Conservation (phyloP, 2,329 filamentous ascomycete species). For the Monilinia fructigena region DNA sequence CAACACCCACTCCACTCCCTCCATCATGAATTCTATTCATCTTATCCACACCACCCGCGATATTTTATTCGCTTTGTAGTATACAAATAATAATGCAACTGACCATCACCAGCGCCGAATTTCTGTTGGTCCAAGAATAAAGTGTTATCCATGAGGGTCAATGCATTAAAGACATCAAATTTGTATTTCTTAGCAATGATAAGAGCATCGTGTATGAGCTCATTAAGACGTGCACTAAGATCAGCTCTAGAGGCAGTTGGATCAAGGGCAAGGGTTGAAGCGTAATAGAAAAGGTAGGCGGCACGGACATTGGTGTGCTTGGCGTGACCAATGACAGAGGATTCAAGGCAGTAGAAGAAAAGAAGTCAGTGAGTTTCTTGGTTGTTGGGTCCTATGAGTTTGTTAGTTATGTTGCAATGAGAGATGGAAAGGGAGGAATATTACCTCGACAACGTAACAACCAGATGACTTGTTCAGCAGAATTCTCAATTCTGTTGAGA, state of each 20-base stretch:
- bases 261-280: conserved; percentile 72
- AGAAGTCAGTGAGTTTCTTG: conserved; percentile 89
- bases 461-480: conserved; percentile 83
- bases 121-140: conserved; percentile 92
- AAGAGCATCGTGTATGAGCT: conserved; percentile 78
- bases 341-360: conserved; percentile 94
- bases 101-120: conserved; percentile 91
- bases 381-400: conserved; percentile 54
- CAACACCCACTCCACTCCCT: conserved; percentile 84
- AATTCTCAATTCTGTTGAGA: conserved; percentile 64
- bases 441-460: conserved; percentile 84
- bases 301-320: conserved; percentile 80
- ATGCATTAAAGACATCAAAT: conserved; percentile 96
- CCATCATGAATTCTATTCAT: conserved; percentile 74
- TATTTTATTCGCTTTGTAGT: conserved; percentile 86
- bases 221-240: conserved; percentile 77
- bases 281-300: conserved; percentile 97
- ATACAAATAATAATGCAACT: conserved; percentile 95
- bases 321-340: conserved; percentile 79
- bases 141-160: conserved; percentile 90
- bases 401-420: conserved; percentile 6
- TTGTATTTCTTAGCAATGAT: conserved; percentile 79
- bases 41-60: conserved; percentile 79
- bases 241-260: conserved; percentile 53
- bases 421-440: conserved; percentile 24